These are phyloP conservation scores for Candida sp. DNA, from an alignment of 1,139 yeast genomes.

Conservation along the genomic window DNA sequence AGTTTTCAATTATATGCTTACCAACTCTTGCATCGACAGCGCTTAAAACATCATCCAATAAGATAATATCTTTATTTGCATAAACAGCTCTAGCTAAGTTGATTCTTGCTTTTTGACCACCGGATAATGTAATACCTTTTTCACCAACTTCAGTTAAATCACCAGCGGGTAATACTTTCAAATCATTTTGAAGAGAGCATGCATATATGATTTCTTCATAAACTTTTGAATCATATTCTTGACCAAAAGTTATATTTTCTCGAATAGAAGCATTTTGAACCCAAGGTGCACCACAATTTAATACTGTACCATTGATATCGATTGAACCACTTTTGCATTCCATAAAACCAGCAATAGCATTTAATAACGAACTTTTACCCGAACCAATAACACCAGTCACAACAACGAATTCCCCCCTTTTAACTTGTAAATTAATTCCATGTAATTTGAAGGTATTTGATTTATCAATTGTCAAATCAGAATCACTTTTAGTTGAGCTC, in stretches of 20 bases:
- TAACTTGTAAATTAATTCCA: conserved; percentile 15
- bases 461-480: neutral
- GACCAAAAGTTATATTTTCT: conserved; percentile 36
- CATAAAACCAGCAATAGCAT: conserved; percentile 56
- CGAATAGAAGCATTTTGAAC: conserved; percentile 42
- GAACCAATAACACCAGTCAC: conserved; percentile 74
- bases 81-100: conserved; percentile 47
- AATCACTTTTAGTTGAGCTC: neutral
- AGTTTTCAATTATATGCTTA: conserved; percentile 36
- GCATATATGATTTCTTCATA: conserved; percentile 29
- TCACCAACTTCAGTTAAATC: conserved; percentile 48
- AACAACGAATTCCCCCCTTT: conserved; percentile 58
- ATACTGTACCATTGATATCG: conserved; percentile 32
- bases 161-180: conserved; percentile 38
- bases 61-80: conserved; percentile 33
- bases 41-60: conserved; percentile 45
- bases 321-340: conserved; percentile 37
- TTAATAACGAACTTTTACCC: conserved; percentile 65
- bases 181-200: conserved; percentile 35
- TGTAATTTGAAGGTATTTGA: conserved; percentile 14
- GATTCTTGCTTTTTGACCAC: conserved; percentile 49
- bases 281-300: conserved; percentile 53
- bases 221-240: conserved; percentile 17
- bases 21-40: conserved; percentile 53
- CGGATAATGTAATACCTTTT: conserved; percentile 46